phyloP scores from a whole-genome alignment of 2,329 filamentous ascomycete genomes.

The Botryotinia narcissicola region DNA sequence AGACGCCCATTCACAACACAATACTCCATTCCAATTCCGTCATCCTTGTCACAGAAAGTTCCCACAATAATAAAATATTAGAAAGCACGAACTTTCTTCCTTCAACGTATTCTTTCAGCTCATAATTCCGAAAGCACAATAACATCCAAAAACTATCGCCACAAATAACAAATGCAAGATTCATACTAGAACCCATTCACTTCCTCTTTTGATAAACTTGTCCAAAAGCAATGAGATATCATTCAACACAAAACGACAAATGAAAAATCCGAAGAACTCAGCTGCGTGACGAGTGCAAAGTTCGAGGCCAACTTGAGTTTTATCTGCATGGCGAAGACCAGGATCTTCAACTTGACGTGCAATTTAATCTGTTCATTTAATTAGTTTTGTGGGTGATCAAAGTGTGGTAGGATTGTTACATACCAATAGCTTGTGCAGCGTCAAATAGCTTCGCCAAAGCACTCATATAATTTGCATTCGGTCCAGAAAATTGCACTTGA shows the following conservation, averaged over 20 bases:
- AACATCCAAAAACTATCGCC: constrained; percentile 6
- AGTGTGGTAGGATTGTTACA: constrained; percentile 39
- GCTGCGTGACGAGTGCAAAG: constrained; percentile 89
- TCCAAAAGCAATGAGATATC: constrained; percentile 85
- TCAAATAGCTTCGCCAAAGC: constrained; percentile 89
- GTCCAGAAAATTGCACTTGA: constrained; percentile 72
- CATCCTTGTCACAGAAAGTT: not conserved
- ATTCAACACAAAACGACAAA: constrained; percentile 89
- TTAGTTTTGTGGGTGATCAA: constrained; percentile 32
- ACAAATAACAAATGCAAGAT: not conserved
- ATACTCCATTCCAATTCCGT: not conserved
- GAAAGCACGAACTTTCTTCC: not conserved
- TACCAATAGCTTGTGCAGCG: constrained; percentile 88
- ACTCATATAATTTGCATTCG: constrained; percentile 87
- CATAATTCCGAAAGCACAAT: not conserved
- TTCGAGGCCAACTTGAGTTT: constrained; percentile 92
- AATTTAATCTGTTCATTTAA: constrained; percentile 70
- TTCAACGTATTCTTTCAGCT: not conserved
- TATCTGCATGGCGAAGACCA: constrained; percentile 84
- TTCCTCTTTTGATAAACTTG: constrained; percentile 95
- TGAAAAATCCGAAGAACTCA: constrained; percentile 96
- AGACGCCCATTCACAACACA: not conserved
- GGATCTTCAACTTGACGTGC: constrained; percentile 95
- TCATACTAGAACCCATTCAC: constrained; percentile 76
- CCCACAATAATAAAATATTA: not conserved